These are phyloP conservation scores for Coniferiporia weirii DNA, from an alignment of 1,284 basidiomycete genomes.

Conservation along the genomic window DNA sequence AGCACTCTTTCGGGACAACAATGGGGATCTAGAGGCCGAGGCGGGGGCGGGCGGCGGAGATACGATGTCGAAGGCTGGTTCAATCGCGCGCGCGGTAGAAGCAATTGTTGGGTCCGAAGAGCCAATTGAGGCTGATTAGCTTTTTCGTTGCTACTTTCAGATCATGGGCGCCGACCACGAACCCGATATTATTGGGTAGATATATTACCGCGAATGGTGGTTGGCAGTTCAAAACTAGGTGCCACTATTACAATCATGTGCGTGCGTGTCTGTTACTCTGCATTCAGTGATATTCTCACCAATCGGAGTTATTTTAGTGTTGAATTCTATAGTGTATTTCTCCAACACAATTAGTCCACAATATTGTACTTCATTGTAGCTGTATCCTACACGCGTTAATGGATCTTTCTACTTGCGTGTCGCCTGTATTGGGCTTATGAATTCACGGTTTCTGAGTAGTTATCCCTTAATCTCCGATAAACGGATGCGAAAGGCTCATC, in stretches of 20 bases:
- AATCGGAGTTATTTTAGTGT: no score
- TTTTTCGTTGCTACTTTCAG: background rate
- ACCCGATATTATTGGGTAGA: constrained; percentile 9
- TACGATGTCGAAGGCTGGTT: background rate
- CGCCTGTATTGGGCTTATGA: no score
- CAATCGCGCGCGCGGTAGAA: constrained; percentile 17
- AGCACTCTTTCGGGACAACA: constrained; percentile 30
- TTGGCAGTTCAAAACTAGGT: background rate
- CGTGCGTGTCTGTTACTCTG: background rate
- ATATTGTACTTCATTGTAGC: no score
- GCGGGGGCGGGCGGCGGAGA: constrained; percentile 26
- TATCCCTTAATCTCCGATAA: no score
- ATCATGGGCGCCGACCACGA: constrained; percentile 6
- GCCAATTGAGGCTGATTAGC: constrained; percentile 4
- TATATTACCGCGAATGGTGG: background rate
- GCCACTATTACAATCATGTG: no score
- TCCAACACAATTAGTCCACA: no score
- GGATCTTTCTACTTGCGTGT: no score
- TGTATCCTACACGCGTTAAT: no score
- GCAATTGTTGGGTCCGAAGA: constrained; percentile 13
- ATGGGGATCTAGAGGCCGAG: constrained; percentile 7
- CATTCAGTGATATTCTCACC: no score
- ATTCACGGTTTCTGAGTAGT: no score
- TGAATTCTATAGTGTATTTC: no score
- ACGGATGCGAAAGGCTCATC: no score